Percentiles rank a stretch among this genome's conserved stretches.
Conservation (phyloP, 768 basidiomycete genomes). For the Lactarius sanguifluus region DNA sequence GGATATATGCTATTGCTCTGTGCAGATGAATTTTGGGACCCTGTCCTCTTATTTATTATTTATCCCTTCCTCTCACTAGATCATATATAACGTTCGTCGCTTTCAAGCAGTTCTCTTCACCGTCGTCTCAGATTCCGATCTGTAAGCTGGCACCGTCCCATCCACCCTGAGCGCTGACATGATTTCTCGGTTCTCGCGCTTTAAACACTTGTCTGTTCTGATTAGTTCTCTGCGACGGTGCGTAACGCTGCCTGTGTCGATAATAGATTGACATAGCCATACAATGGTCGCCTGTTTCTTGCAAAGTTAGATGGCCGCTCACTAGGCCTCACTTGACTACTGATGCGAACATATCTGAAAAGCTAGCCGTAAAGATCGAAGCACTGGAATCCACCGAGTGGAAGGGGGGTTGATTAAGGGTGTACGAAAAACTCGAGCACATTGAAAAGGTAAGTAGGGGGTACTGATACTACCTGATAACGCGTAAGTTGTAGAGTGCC, state of each 20-base stretch:
- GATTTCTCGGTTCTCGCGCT: neutral
- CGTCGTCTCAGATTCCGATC: neutral
- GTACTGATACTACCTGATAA: conserved; percentile 18
- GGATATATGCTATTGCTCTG: neutral
- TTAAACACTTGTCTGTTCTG: neutral
- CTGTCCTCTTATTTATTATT: neutral
- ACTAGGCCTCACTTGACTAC: neutral
- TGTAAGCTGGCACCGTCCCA: neutral
- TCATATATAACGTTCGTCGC: no score
- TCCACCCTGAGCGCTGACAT: neutral
- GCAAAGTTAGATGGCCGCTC: neutral
- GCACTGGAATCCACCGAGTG: neutral
- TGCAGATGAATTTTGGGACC: neutral
- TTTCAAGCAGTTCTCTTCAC: neutral
- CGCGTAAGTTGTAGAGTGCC: conserved; percentile 21
- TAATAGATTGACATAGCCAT: neutral
- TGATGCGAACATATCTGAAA: neutral
- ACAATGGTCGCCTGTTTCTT: neutral
- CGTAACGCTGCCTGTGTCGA: neutral
- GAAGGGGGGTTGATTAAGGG: conserved; percentile 13
- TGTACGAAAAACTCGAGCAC: conserved; percentile 15
- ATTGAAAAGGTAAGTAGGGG: conserved; percentile 25
- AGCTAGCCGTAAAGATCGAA: neutral
- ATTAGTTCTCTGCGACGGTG: neutral
- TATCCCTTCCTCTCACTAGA: no score